Evolutionary conservation across 2,329 filamentous ascomycete genomes (phyloP).

Genomic region (Helminthosporium solani): DNA sequence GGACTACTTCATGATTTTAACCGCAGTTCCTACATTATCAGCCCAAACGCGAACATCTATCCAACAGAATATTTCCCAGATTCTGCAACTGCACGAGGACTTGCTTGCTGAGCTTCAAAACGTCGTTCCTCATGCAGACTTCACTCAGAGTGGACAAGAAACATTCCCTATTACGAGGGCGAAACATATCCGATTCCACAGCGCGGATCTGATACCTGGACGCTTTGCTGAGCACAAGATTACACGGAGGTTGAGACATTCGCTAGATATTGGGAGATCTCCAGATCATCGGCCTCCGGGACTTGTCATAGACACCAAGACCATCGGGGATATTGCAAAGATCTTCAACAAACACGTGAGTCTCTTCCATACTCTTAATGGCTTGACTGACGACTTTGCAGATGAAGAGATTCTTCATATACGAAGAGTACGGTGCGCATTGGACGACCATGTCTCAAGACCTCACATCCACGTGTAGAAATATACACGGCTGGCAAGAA

Average conservation of each 20-base stretch:
- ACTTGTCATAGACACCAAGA: conserved; percentile 53
- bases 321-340: conserved; percentile 55
- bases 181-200: conserved; percentile 51
- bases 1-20: conserved; percentile 60
- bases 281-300: conserved; percentile 40
- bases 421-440: conserved; percentile 89
- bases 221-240: conserved; percentile 38
- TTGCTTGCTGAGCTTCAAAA: conserved; percentile 73
- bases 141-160: conserved; percentile 40
- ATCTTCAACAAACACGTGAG: conserved; percentile 56
- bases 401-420: conserved; percentile 80
- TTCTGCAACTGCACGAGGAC: conserved; percentile 80
- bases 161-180: conserved; percentile 34
- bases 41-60: conserved; percentile 68
- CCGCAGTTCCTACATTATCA: conserved; percentile 67
- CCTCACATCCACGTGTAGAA: conserved; percentile 66
- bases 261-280: conserved; percentile 48
- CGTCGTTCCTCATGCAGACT: conserved; percentile 65
- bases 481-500: conserved; percentile 70
- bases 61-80: conserved; percentile 74
- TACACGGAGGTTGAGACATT: conserved; percentile 44
- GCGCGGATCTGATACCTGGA: conserved; percentile 48
- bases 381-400: conserved; percentile 45
- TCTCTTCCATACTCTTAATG: conserved; percentile 9
- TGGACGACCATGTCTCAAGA: conserved; percentile 85